Evolutionary conservation across 1,284 basidiomycete species (phyloP), one percentile per base, ranked within the genome.

Genomic region (Ustilago esculenta): DNA sequence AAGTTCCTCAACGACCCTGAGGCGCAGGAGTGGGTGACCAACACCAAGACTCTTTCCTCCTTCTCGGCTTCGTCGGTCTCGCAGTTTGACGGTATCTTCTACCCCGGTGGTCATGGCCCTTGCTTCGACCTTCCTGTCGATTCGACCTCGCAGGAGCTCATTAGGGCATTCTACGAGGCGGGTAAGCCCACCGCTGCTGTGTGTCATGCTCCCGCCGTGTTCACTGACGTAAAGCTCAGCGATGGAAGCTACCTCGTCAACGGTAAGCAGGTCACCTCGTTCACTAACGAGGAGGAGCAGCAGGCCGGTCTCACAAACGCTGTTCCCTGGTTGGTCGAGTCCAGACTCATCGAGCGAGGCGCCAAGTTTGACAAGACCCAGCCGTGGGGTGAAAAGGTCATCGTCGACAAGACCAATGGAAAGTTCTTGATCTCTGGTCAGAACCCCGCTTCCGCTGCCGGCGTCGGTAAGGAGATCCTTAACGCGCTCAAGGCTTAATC

Each of bases 61-160:
- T 85, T 92, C 71, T 85, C 86, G 46, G 79, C 83, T 12, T 87
- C 90, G 66, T 61, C 53, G 24, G 50, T 53, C 14, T 36, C 23
- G 3, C 71, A 70, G n/a, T 92, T 90, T 75, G 88, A 86, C 52
- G 90, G 88, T 12, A 84, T 92, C 61, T 92, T 90, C 83, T 90
- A 90, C 79, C 85, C 90, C 47, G 91, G 91, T 39, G 91, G 84
- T n/a, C 83, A 84, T 60, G 77, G 82, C 48, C 73, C 71, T 5
- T 60, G 57, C 46, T 75, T 77, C 49, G 75, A 75, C 41, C 69
- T 77, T 11, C 75, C 75, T 37, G 57, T 73, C 32, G 67, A 75
- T 53, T 21, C 51, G 10, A 54, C 63, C 10, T 68, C 63, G 10
- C 52, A 77, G 42, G 52, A 41, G n/a, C 63, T 77, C 21, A 75